phyloP scores from a whole-genome alignment of 306 rosid genomes.

The Hylodesmum podocarpum region DNA sequence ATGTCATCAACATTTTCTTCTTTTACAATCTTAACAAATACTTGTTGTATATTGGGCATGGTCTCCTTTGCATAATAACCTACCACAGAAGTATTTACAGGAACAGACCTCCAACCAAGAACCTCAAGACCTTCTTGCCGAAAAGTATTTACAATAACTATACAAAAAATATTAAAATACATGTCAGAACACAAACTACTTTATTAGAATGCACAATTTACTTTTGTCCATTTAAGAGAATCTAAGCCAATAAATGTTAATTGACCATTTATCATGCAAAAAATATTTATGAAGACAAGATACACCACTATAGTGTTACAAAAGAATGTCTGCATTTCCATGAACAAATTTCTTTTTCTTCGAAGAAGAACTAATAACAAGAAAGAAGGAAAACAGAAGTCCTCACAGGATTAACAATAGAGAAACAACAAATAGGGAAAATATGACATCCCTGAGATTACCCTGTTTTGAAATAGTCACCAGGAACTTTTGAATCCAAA shows the following conservation, averaged over 20 bases:
- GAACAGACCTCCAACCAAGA: constrained; percentile 99
- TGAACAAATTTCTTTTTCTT: not conserved
- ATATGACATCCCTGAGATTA: not conserved
- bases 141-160: constrained; percentile 78
- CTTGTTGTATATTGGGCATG: constrained; percentile 94
- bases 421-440: not conserved
- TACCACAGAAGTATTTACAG: constrained; percentile 84
- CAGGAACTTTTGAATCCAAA: not conserved
- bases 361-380: not conserved
- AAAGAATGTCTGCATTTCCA: not conserved
- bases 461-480: not conserved
- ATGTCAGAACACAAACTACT: constrained; percentile 37
- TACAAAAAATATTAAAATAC: constrained; percentile 45
- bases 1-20: constrained; percentile 95
- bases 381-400: not conserved
- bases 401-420: not conserved
- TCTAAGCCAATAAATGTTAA: not conserved
- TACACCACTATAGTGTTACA: not conserved
- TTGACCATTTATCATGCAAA: not conserved
- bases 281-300: not conserved
- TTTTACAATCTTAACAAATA: constrained; percentile 80
- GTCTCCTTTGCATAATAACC: constrained; percentile 93
- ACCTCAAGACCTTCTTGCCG: constrained; percentile 98
- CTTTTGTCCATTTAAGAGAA: constrained; percentile 13
- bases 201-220: not conserved